A percentile compares a stretch with the other conserved stretches of the same genome.
Evolutionary conservation across 1,284 basidiomycete species (phyloP).

Genomic region (Ustilago sp.): DNA sequence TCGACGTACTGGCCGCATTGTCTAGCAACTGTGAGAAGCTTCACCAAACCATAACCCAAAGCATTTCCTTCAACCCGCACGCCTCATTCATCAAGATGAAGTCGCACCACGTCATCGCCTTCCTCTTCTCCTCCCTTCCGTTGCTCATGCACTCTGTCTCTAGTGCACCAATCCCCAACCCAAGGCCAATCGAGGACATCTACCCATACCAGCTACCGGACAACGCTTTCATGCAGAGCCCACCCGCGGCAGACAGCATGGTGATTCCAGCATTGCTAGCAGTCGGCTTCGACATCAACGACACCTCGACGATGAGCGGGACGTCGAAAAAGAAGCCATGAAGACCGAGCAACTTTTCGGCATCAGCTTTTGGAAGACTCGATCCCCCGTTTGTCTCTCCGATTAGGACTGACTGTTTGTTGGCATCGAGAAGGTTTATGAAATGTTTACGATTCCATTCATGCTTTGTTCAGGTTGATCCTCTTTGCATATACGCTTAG

Average conservation of each 20-base stretch:
- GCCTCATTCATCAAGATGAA: conserved; percentile 18
- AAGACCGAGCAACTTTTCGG: background rate
- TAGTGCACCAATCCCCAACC: conserved; percentile 26
- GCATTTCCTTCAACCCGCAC: background rate
- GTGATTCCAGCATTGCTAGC: conserved; percentile 22
- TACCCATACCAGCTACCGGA: conserved; percentile 31
- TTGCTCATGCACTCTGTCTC: background rate
- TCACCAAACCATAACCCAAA: background rate
- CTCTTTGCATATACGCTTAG: background rate
- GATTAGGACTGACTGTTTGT: background rate
- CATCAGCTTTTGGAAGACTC: conserved; percentile 1
- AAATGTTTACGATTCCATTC: conserved; percentile 1
- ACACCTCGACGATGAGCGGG: conserved; percentile 22
- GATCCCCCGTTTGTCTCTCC: background rate
- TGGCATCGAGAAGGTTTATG: conserved; percentile 1
- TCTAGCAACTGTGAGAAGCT: background rate
- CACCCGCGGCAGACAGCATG: conserved; percentile 7
- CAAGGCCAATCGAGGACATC: conserved; percentile 46
- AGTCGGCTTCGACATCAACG: conserved; percentile 23
- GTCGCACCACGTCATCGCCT: conserved; percentile 8
- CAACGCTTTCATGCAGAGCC: background rate
- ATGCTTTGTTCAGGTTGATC: background rate
- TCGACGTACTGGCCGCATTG: conserved; percentile 4
- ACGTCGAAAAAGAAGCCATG: conserved; percentile 6
- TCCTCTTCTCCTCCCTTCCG: background rate